Conservation (phyloP, 2,329 filamentous ascomycete genomes). For the Stagonosporopsis vannaccii region DNA sequence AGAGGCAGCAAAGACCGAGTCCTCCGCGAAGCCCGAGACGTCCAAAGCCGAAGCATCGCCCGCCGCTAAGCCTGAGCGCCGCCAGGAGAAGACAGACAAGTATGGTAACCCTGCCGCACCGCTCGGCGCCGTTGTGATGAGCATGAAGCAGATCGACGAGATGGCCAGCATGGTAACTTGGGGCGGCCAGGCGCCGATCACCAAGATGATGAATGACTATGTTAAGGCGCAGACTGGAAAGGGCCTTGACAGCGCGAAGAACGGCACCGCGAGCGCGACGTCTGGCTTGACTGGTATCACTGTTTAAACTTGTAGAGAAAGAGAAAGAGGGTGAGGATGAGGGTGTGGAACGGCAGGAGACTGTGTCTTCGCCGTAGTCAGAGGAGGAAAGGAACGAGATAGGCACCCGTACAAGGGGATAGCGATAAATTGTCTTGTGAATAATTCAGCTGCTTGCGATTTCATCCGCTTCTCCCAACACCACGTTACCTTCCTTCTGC, state of each 20-base stretch:
- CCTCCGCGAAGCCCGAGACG: constrained; percentile 15
- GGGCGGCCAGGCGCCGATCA: constrained; percentile 42
- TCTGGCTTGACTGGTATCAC: constrained; percentile 5
- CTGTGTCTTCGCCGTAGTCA: constrained; percentile 10
- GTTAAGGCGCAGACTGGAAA: constrained; percentile 37
- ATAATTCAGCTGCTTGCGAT: constrained; percentile 4
- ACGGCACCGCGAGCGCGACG: constrained; percentile 7
- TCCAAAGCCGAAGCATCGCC: constrained; percentile 15
- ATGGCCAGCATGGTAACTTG: constrained; percentile 39
- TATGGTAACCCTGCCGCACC: constrained; percentile 29
- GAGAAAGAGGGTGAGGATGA: too few species aligned
- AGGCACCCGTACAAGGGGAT: not conserved
- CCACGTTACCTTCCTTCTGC: not conserved
- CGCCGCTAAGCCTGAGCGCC: constrained; percentile 28
- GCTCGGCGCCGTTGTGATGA: constrained; percentile 40
- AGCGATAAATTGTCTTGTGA: constrained; percentile 2
- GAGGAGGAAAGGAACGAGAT: not conserved
- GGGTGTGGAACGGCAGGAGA: not conserved
- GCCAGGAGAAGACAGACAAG: constrained; percentile 30
- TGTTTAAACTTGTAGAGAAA: not conserved
- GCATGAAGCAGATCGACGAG: constrained; percentile 44
- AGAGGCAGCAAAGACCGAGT: constrained; percentile 16
- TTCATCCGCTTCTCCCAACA: not conserved
- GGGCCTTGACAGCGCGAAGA: constrained; percentile 13
- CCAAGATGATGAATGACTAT: constrained; percentile 46